A percentile compares a stretch with the other conserved stretches of the same genome.
phyloP scores from a whole-genome alignment of 2,329 filamentous ascomycete genomes.

The Fusarium circinatum region DNA sequence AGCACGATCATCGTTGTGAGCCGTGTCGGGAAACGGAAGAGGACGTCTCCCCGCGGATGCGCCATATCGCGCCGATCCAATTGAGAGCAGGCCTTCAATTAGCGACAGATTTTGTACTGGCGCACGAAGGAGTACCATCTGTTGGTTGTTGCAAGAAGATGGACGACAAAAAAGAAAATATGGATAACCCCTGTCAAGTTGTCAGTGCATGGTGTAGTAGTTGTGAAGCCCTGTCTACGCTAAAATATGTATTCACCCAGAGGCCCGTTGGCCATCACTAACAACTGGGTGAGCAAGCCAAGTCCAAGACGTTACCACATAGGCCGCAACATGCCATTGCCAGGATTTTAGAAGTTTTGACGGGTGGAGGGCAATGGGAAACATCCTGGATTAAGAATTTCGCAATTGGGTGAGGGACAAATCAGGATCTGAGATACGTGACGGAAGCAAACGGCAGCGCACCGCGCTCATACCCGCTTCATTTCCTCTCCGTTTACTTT shows the following conservation, averaged over 20 bases:
- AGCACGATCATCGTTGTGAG: background rate
- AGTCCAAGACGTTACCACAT: too few species aligned
- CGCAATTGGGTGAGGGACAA: too few species aligned
- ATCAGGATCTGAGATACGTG: background rate
- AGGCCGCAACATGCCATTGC: too few species aligned
- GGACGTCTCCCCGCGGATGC: background rate
- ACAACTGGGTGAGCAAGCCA: background rate
- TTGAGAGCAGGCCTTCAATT: background rate
- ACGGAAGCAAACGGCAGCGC: background rate
- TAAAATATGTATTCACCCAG: background rate
- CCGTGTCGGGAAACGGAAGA: background rate
- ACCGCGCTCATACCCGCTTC: accelerated
- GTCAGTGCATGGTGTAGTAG: background rate
- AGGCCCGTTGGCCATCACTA: background rate
- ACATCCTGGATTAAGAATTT: too few species aligned
- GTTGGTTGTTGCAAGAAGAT: background rate
- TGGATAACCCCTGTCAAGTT: background rate
- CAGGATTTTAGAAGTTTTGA: too few species aligned
- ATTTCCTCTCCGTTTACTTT: background rate
- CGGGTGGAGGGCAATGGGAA: too few species aligned
- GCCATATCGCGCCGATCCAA: background rate
- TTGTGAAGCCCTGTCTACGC: background rate
- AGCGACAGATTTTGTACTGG: background rate
- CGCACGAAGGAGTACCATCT: too few species aligned
- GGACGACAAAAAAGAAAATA: background rate